Conservation (phyloP, 441 rosid genomes). For the Eugenia klotzschiana region DNA sequence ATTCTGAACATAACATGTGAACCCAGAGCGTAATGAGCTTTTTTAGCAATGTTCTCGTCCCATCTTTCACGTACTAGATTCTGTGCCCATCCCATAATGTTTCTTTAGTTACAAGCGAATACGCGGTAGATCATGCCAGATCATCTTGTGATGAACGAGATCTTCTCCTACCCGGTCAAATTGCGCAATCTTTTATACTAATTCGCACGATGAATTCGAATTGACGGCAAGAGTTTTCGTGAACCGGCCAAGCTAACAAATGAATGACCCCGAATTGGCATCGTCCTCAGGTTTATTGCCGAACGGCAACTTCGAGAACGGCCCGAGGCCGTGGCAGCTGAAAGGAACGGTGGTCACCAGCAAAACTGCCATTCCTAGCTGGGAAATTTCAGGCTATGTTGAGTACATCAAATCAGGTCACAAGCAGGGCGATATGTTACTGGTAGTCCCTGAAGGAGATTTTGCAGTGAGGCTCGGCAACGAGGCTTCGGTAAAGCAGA, state of each 20-base stretch:
- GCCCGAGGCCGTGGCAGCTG: conserved; percentile 42
- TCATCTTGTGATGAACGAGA: not conserved
- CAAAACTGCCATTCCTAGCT: conserved; percentile 40
- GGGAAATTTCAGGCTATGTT: conserved; percentile 52
- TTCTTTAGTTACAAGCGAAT: not conserved
- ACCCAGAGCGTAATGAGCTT: not conserved
- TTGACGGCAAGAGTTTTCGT: not conserved
- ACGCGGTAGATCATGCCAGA: not conserved
- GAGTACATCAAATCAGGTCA: conserved; percentile 80
- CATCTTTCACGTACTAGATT: not conserved
- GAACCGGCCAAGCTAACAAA: not conserved
- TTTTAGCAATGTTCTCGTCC: not conserved
- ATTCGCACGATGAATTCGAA: not conserved
- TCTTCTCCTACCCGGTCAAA: not conserved
- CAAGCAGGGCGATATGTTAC: conserved; percentile 65
- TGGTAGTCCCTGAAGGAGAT: conserved; percentile 50
- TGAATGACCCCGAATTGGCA: not conserved
- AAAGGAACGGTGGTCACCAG: conserved; percentile 39
- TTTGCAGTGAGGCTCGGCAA: conserved; percentile 58
- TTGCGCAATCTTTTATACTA: not conserved
- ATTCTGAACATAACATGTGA: not conserved
- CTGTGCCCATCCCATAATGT: not conserved
- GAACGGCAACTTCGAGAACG: conserved; percentile 58
- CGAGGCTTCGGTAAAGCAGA: conserved; percentile 51
- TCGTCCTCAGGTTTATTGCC: conserved; percentile 46